Base-by-base conservation (phyloP, 345 rosid species). In the Dovyalis caffra region DNA sequence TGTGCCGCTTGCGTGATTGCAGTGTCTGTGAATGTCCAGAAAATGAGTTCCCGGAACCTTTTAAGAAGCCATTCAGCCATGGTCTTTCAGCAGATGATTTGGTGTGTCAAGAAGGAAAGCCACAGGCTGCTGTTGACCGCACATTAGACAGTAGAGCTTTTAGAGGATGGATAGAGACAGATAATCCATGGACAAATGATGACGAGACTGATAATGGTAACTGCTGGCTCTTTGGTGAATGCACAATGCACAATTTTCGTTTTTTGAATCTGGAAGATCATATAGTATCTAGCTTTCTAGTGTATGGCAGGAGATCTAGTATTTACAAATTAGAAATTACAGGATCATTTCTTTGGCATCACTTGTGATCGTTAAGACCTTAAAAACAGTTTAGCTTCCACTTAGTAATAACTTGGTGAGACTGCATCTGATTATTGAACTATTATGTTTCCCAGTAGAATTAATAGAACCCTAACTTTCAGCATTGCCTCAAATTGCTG, bases 11-110 rank as follows among this genome's bases (percentile, higher is more conserved):
- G 85, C 84, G 96, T 84, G 97, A 95, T 79, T 95, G 98, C 79
- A 93, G 98, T 74, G 96, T 95, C 57, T 93, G 98, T 77, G 99
- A 93, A 67, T 95, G 99, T 83, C 98, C 96, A 60, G 97, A 95
- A 61, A 89, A 75, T 68, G 99, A 95, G 79, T 95, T 93, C 78
- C 97, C 99, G 3, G 91, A 91, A 80, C 70, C 83, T 10, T 89
- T 91, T 72, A 95, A 88, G 87, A 83, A 74, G 43, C 90, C 93
- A 0, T 80, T 75, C 38, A 71, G 23, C 35, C 87, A 53, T 31
- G 89, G 82, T 75, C 91, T 91, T 65, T 76, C 91, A 26, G 81
- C 85, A 62, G 91, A 91, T 74, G 88, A 88, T 79, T 86, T 87
- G 64, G 75, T 79, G 25, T 95, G 99, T 60, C 99, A 93, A 88